A percentile compares a stretch with the other conserved stretches of the same genome.
phyloP scores from a whole-genome alignment of 208 protist species.

The Leishmania tropica region DNA sequence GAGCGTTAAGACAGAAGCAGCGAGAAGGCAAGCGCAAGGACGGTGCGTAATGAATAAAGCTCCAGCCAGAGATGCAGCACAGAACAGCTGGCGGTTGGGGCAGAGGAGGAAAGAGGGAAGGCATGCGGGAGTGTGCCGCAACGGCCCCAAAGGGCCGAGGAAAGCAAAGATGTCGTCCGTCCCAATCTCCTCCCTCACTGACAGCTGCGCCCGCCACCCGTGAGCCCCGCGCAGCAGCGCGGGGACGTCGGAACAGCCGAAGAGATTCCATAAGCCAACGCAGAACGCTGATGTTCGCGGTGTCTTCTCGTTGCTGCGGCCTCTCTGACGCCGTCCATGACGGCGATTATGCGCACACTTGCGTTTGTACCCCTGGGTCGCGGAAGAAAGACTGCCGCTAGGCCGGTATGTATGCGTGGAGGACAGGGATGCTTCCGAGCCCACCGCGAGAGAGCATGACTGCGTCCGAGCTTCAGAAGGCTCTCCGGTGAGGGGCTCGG shows the following conservation, averaged over 20 bases:
- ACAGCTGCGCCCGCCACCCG: background rate
- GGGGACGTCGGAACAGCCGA: background rate
- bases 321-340: background rate
- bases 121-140: background rate
- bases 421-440: background rate
- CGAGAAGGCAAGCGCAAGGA: background rate
- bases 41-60: background rate
- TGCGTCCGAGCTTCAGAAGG: background rate
- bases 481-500: background rate
- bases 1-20: background rate
- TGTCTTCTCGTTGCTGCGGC: background rate
- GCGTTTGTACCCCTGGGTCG: background rate
- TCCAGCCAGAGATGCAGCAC: background rate
- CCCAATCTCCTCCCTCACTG: background rate
- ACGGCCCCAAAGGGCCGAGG: background rate
- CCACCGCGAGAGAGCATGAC: background rate
- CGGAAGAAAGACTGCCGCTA: background rate
- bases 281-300: background rate
- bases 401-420: conserved; percentile 8
- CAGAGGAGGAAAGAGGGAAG: background rate
- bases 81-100: background rate
- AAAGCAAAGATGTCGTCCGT: background rate
- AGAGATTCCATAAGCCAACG: background rate
- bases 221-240: background rate
- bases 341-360: background rate